These are phyloP conservation scores for Artemisia argyi DNA, from an alignment of 129 eudicot species.

Conservation along the genomic window DNA sequence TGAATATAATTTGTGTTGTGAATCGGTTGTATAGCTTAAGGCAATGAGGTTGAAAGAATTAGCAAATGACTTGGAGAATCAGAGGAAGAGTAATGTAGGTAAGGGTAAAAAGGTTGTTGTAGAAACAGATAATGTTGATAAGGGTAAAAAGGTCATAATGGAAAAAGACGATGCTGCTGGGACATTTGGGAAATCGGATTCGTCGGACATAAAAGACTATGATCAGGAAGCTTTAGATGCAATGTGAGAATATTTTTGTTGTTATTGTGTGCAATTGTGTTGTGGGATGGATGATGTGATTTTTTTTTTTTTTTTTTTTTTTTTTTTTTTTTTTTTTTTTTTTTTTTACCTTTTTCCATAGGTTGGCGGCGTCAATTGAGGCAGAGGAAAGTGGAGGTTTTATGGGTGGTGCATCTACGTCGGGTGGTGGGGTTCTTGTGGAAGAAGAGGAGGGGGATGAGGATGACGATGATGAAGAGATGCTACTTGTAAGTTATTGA, in stretches of 20 bases:
- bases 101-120: conserved; percentile 48
- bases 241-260: conserved; percentile 46
- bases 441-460: conserved; percentile 64
- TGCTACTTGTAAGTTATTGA: conserved; percentile 62
- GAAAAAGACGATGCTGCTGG: conserved; percentile 19
- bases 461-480: conserved; percentile 74
- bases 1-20: neutral
- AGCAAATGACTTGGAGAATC: conserved; percentile 65
- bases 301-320: neutral
- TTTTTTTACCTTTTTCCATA: conserved; percentile 15
- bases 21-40: conserved; percentile 56
- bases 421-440: conserved; percentile 39
- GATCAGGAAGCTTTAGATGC: conserved; percentile 74
- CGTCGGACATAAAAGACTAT: conserved; percentile 15
- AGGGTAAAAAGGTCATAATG: conserved; percentile 59
- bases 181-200: conserved; percentile 14
- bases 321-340: no score
- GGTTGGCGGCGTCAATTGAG: conserved; percentile 91
- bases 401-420: conserved; percentile 58
- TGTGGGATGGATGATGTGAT: neutral
- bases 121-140: conserved; percentile 46
- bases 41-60: conserved; percentile 70
- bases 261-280: neutral
- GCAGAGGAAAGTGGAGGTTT: conserved; percentile 66
- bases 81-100: conserved; percentile 49